Percentiles rank a stretch among this genome's conserved stretches.
Evolutionary conservation across 1,284 basidiomycete species (phyloP).

Genomic region (Phlebopus sp.): DNA sequence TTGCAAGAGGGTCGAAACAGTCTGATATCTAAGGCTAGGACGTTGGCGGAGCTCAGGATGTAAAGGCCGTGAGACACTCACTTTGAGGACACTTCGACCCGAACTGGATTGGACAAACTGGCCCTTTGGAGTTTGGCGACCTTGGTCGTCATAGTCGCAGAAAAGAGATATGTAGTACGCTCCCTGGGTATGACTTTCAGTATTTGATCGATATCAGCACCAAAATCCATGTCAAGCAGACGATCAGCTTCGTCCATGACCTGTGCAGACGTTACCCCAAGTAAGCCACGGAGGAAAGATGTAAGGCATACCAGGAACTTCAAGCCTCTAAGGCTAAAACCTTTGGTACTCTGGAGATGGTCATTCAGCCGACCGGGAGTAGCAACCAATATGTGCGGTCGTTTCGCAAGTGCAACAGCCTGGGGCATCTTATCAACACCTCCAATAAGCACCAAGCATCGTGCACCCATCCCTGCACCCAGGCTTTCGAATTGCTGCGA

Average conservation of each 20-base stretch:
- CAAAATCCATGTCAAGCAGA: conserved; percentile 96
- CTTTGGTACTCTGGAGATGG: conserved; percentile 98
- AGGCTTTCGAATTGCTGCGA: conserved; percentile 94
- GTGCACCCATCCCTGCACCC: conserved; percentile 91
- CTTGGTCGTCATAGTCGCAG: conserved; percentile 99
- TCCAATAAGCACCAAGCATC: conserved; percentile 91
- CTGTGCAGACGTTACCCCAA: conserved; percentile 40
- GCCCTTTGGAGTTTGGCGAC: conserved; percentile 97
- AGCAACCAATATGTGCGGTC: conserved; percentile 94
- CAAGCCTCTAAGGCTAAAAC: conserved; percentile 85
- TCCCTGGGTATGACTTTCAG: conserved; percentile 94
- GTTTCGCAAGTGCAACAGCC: conserved; percentile 90
- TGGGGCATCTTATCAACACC: conserved; percentile 96
- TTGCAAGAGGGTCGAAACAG: conserved; percentile 93
- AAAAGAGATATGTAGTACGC: conserved; percentile 94
- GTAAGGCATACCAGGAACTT: conserved; percentile 77
- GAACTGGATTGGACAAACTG: conserved; percentile 92
- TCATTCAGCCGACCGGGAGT: conserved; percentile 95
- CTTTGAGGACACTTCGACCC: conserved; percentile 94
- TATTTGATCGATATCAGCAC: conserved; percentile 95
- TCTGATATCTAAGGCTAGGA: conserved; percentile 77
- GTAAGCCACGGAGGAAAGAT: neutral
- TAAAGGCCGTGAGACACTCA: conserved; percentile 37
- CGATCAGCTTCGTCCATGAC: conserved; percentile 98
- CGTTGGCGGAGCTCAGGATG: conserved; percentile 6